Evolutionary conservation across 768 basidiomycete species (phyloP), one percentile per base, ranked within the genome.

Genomic region (Psilocybe sp.): DNA sequence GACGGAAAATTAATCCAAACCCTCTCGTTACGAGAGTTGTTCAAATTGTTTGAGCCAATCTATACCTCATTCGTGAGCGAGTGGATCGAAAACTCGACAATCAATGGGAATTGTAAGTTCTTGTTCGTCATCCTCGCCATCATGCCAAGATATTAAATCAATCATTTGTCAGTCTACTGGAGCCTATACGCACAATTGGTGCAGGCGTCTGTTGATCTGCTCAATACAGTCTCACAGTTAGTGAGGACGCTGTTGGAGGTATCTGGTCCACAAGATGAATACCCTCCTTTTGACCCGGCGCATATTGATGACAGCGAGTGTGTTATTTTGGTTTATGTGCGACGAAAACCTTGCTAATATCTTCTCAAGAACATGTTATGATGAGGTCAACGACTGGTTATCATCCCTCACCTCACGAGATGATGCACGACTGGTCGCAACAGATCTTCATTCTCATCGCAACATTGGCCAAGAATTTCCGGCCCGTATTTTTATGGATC

Each of bases 1-100:
- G 72, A 77, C 32, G 87, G 87, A 31, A 77, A 71, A 47, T 72
- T 83, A 1, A 80, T 84, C 18, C 71, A 73, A 50, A 60, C 63
- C 5, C 51, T 57, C 10, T 37, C 52, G 5, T 44, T 54, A n/a
- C 38, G 52, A 67, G 73, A 64, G 14, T 53, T 75, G 11, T 76
- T 75, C 63, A 72, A 73, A 51, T 43, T 70, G 8, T 78, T 79
- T 46, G 69, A 73, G 43, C 58, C 68, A 12, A 52, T 59, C 2
- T 73, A 75, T 33, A 65, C 56, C 13, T 55, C 68, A 5, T 80
- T 78, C 49, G 51, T 73, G 19, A 61, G 63, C 8, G 77, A 80
- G 50, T 79, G 78, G 76, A 60, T 75, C 44, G 75, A 75, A 46
- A 76, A 71, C 40, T 73, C 69, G 35, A 60, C 62, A 8, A 45